Conservation (phyloP, 345 rosid species). For the Aquilaria sinensis region DNA sequence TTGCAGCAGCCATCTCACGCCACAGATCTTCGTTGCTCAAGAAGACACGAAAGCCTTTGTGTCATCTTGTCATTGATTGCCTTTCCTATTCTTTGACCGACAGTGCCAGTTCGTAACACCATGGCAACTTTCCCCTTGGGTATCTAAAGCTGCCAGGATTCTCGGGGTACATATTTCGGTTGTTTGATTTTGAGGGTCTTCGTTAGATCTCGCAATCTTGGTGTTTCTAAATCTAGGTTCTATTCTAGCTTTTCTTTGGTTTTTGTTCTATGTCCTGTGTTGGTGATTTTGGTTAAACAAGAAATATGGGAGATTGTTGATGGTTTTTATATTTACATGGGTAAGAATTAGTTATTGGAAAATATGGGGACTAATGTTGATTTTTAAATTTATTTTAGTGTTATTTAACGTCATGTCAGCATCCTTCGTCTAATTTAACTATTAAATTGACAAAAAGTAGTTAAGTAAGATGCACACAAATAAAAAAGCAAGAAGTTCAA, state of each 20-base stretch:
- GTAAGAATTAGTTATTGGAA: too few relatives aligned
- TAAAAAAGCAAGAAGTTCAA: too few relatives aligned
- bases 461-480: too few relatives aligned
- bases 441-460: too few relatives aligned
- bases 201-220: conserved; percentile 29
- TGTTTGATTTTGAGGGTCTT: not conserved
- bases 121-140: conserved; percentile 41
- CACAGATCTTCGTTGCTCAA: conserved; percentile 77
- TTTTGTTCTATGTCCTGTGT: not conserved
- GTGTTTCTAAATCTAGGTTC: conserved; percentile 5
- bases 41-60: conserved; percentile 94
- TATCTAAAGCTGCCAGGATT: conserved; percentile 86
- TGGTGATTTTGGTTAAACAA: too few relatives aligned
- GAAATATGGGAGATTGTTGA: too few relatives aligned
- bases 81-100: conserved; percentile 48
- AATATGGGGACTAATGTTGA: too few relatives aligned
- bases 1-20: conserved; percentile 56
- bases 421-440: too few relatives aligned
- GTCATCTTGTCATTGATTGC: conserved; percentile 87
- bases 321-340: too few relatives aligned
- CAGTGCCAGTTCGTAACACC: conserved; percentile 42
- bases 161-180: conserved; percentile 60
- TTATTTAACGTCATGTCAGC: too few relatives aligned
- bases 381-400: too few relatives aligned
- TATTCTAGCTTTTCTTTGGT: not conserved